Evolutionary conservation across 352 stramenopile species (phyloP).

Genomic region (Globisporangium spiculum): DNA sequence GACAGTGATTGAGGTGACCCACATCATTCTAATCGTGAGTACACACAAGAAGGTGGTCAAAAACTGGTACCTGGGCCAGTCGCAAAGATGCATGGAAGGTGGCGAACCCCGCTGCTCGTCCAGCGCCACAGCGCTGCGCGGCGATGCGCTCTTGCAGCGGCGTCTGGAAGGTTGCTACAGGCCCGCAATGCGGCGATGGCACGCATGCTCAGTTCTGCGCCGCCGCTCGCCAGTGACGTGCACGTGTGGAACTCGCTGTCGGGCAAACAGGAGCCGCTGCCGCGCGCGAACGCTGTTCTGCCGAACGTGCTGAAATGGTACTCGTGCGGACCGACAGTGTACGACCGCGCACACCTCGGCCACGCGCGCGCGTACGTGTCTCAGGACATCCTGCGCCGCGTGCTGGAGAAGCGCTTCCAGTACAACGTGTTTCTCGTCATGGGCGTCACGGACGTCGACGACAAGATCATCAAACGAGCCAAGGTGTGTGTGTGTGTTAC

Average conservation of each 20-base stretch:
- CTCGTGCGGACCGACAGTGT: constrained; percentile 98
- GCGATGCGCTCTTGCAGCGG: neutral
- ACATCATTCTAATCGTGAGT: no score
- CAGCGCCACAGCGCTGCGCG: neutral
- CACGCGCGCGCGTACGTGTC: constrained; percentile 95
- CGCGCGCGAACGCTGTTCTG: constrained; percentile 29
- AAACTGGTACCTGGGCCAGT: no score
- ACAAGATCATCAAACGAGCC: constrained; percentile 95
- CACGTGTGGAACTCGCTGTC: constrained; percentile 60
- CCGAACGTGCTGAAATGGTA: constrained; percentile 92
- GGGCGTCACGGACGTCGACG: constrained; percentile 98
- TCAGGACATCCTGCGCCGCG: constrained; percentile 91
- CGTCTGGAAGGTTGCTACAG: neutral
- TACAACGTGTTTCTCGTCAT: constrained; percentile 95
- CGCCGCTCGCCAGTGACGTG: constrained; percentile 11
- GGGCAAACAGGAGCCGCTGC: constrained; percentile 39
- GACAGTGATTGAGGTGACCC: no score
- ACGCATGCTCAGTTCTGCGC: neutral
- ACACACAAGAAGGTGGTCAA: neutral
- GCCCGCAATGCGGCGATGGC: neutral
- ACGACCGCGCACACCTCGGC: constrained; percentile 96
- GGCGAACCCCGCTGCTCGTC: neutral
- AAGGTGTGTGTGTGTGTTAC: neutral
- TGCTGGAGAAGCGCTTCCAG: constrained; percentile 85
- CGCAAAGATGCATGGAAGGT: constrained; percentile 11